A percentile compares a stretch with the other conserved stretches of the same genome.
Evolutionary conservation across 768 basidiomycete genomes (phyloP).

Genomic region (Suillus variegatus): DNA sequence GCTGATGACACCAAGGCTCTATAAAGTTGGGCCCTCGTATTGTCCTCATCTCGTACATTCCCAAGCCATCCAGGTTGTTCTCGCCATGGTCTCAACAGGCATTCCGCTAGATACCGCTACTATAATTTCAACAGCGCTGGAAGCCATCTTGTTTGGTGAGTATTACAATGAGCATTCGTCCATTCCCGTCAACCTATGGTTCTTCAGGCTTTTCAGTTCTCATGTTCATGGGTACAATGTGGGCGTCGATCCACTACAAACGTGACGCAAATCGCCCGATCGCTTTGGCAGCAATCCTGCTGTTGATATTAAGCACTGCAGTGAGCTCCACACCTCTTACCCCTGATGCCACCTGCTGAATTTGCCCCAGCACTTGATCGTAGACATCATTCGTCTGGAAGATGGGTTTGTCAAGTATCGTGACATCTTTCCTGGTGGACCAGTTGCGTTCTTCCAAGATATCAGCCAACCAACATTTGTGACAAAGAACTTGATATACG

Average conservation of each 20-base stretch:
- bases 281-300: conserved; percentile 17
- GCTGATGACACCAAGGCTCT: neutral
- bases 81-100: neutral
- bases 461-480: conserved; percentile 24
- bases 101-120: conserved; percentile 22
- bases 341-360: neutral
- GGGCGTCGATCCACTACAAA: conserved; percentile 10
- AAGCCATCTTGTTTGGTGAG: conserved; percentile 28
- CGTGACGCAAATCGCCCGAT: conserved; percentile 15
- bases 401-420: conserved; percentile 23
- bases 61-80: neutral
- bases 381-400: conserved; percentile 22
- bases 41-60: neutral
- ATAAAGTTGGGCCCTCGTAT: neutral
- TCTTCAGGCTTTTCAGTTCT: conserved; percentile 28
- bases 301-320: conserved; percentile 24
- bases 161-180: neutral
- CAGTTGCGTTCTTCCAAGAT: conserved; percentile 24
- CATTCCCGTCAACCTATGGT: neutral
- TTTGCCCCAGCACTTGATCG: conserved; percentile 13
- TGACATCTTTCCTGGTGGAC: conserved; percentile 23
- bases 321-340: conserved; percentile 11
- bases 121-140: conserved; percentile 27
- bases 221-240: conserved; percentile 30
- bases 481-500: conserved; percentile 24